Evolutionary conservation across 148 eudicot genomes (phyloP), one percentile per base, ranked within the genome.

Genomic region (Rheum nobile): DNA sequence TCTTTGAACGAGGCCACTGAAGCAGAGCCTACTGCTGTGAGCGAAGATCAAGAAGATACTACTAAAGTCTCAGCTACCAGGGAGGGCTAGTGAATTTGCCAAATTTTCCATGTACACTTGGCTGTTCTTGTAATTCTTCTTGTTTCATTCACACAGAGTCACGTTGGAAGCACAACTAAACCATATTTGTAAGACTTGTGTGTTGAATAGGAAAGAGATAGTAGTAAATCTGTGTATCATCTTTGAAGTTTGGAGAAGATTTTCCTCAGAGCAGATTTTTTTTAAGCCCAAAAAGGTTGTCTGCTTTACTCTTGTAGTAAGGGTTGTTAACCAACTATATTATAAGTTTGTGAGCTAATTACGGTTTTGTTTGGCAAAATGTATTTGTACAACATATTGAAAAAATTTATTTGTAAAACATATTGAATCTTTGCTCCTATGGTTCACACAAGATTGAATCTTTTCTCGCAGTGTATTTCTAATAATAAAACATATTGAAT

Each of bases 41-140:
- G 67, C 72, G 83, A 82, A 70, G 85, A 86, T 59, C 84, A 79
- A 75, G 80, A 82, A 67, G 80, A 78, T 73, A 85, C 83, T 50
- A 74, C 54, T 46, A 47, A 79, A 13, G 88, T 80, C 29, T 75
- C 92, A 12, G 79, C 85, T 68, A 79, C 81, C 4, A 82, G 85
- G 75, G 91, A 83, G 75, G 84, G 72, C 26, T 87, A 46, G 65
- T 85, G 61, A 83, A 74, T 72, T 22, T 46, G 47, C 55, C n/a
- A 48, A 48, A 13, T 50, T 48, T 48, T 48, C 24, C n/a, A 13
- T 48, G 22, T 48, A 48, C 55, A 48, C 22, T 48, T 48, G 55
- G 55, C 3, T 48, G 55, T 4, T 48, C 55, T 48, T 48, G 55
- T 48, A 48, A 19, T 48, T 48, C 22, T 48, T 48, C 55, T 48